Base-by-base conservation (phyloP, 352 stramenopile genomes). In the Phytophthora quininea region DNA sequence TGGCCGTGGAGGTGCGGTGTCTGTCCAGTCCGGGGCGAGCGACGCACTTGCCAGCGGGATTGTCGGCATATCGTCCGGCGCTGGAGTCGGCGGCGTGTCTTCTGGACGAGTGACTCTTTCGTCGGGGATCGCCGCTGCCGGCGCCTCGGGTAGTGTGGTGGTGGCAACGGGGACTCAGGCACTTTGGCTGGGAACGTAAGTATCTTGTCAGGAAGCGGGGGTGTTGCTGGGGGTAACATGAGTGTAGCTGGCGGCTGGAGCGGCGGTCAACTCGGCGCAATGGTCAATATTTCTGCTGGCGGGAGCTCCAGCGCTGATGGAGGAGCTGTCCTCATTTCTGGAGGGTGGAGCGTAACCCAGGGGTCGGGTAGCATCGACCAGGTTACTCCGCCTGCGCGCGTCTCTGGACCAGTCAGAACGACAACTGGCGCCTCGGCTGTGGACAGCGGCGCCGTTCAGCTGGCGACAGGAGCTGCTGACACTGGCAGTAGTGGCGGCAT, bases 401-500 rank as follows among this genome's bases (percentile, higher is more conserved):
- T n/a, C 1, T 72, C 64, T 52, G 64, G 64, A 30, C 27, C 30
- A 31, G 53, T 67, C 45, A 64, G 45, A 52, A 19, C 47, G 3
- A 52, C 53, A 27, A 72, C 59, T 9, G 66, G 60, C 38, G 48
- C 42, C 42, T 69, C 66, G 35, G 58, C n/a, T 60, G 46, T 47
- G n/a, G 62, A 58, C 38, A 73, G 60, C 32, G 59, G 66, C 4
- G 31, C 8, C 12, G 31, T 69, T 19, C 14, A 50, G 12, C 19
- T 73, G 8, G 58, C 35, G 32, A 69, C 66, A 4, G 66, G 66
- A 19, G 27, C 59, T 45, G 67, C 66, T 10, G 37, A 46, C 1
- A 55, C 60, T 65, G 64, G 42, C n/a, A 69, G n/a, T 42, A 73
- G 66, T 51, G 66, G 66, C 31, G 62, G 47, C 37, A 62, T 73